Percentiles rank a stretch among this genome's conserved stretches.
Evolutionary conservation across 306 rosid genomes (phyloP).

Genomic region (Arachis stenosperma): DNA sequence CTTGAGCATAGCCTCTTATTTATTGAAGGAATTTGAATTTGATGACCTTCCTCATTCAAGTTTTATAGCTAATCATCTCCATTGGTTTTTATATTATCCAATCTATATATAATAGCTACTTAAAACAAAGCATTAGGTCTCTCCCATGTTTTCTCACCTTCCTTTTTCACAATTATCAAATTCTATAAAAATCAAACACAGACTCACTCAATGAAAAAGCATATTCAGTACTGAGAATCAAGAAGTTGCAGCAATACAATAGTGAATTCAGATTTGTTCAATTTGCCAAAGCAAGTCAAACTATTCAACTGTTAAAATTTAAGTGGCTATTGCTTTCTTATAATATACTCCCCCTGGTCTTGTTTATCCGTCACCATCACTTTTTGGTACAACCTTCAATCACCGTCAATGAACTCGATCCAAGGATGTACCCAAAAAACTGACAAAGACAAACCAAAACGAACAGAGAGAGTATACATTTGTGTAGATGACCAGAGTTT

Average conservation of each 20-base stretch:
- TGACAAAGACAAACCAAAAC: no score
- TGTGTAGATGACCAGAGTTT: conserved; percentile 5
- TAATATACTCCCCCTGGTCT: not conserved
- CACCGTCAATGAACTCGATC: no score
- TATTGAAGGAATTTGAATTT: conserved; percentile 23
- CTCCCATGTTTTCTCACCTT: conserved; percentile 9
- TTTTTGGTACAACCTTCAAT: no score
- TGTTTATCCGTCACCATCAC: no score
- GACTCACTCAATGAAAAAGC: conserved; percentile 19
- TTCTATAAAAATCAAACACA: not conserved
- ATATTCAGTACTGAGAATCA: not conserved
- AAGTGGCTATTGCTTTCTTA: not conserved
- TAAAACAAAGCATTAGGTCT: not conserved
- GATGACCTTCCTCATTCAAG: conserved; percentile 8
- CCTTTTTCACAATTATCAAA: conserved; percentile 2
- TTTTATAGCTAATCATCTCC: not conserved
- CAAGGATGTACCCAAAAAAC: no score
- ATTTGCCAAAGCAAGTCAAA: conserved; percentile 14
- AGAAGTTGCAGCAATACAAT: not conserved
- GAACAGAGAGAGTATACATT: not conserved
- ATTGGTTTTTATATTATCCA: not conserved
- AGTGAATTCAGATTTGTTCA: not conserved
- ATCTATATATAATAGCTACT: not conserved
- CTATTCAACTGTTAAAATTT: conserved; percentile 4
- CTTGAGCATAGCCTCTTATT: conserved; percentile 8